These are phyloP conservation scores for Monosporascus cannonballus DNA, from an alignment of 2,329 filamentous ascomycete genomes.

Conservation along the genomic window DNA sequence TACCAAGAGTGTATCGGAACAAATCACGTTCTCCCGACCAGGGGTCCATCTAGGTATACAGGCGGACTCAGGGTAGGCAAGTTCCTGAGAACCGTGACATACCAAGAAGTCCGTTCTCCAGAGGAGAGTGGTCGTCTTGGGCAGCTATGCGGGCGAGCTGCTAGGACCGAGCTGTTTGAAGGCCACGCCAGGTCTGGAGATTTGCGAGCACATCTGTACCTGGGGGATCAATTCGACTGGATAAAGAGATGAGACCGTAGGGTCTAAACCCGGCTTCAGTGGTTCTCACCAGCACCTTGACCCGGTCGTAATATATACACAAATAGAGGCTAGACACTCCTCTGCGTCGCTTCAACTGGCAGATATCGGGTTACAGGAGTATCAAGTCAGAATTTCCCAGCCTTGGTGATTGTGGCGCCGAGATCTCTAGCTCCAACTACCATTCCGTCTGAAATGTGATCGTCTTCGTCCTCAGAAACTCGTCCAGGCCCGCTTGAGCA, in stretches of 20 bases:
- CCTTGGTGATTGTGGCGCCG: too few relatives aligned
- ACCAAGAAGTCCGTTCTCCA: slow-evolving; percentile 40
- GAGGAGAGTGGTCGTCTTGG: slow-evolving; percentile 42
- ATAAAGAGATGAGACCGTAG: slow-evolving; percentile 17
- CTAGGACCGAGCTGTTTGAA: slow-evolving; percentile 46
- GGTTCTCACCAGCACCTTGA: too few relatives aligned
- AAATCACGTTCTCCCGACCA: slow-evolving; percentile 47
- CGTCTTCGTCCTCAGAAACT: too few relatives aligned
- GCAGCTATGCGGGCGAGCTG: slow-evolving; percentile 39
- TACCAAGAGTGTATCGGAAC: slow-evolving; percentile 42
- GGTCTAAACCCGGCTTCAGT: too few relatives aligned
- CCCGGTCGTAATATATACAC: too few relatives aligned
- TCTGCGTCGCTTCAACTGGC: too few relatives aligned
- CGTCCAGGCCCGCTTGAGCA: too few relatives aligned
- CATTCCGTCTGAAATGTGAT: too few relatives aligned
- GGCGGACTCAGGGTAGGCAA: slow-evolving; percentile 52
- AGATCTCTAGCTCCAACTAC: too few relatives aligned
- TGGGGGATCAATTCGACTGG: slow-evolving; percentile 37
- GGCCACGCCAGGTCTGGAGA: slow-evolving; percentile 47
- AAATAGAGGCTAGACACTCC: too few relatives aligned
- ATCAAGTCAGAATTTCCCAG: too few relatives aligned
- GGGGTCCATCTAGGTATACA: slow-evolving; percentile 40
- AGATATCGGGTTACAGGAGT: too few relatives aligned
- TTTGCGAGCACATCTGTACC: slow-evolving; percentile 35
- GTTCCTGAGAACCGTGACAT: slow-evolving; percentile 44